Evolutionary conservation across 352 stramenopile species (phyloP).

Genomic region (Globisporangium ultimum): DNA sequence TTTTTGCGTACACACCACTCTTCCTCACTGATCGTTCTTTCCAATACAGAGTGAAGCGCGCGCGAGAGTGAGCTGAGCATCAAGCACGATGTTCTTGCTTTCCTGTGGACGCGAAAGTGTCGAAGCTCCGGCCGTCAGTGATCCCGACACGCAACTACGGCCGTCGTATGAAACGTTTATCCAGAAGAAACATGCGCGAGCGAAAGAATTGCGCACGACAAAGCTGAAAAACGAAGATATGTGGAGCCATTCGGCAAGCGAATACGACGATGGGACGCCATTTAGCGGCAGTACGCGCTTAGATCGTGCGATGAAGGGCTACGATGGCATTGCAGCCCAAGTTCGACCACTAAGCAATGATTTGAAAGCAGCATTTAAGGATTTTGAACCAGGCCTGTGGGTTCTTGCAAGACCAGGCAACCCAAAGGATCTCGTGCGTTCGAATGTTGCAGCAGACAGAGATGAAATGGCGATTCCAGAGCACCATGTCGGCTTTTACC

Average conservation of each 20-base stretch:
- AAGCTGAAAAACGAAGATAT: constrained; percentile 16
- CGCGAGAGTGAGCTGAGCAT: no score
- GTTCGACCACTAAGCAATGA: constrained; percentile 11
- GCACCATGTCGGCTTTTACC: constrained; percentile 59
- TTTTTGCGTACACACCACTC: no score
- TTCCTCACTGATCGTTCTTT: no score
- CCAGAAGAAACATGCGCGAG: constrained; percentile 6
- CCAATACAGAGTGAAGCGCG: no score
- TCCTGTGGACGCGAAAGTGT: constrained; percentile 31
- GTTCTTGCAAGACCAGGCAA: constrained; percentile 14
- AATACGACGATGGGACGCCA: constrained; percentile 10
- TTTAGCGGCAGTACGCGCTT: constrained; percentile 2
- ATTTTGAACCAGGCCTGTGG: constrained; percentile 17
- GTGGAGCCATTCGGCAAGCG: constrained; percentile 18
- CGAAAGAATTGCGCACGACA: constrained; percentile 10
- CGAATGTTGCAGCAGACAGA: constrained; percentile 1
- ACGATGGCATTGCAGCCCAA: constrained; percentile 31
- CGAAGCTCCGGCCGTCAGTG: constrained; percentile 8
- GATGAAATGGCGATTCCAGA: constrained; percentile 72
- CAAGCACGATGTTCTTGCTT: constrained; percentile 29
- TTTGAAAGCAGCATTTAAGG: constrained; percentile 1
- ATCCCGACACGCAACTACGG: neutral
- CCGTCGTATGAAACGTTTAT: constrained; percentile 20
- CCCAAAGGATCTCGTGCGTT: constrained; percentile 2
- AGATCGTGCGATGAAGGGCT: constrained; percentile 22